These are phyloP conservation scores for Daldinia childiae DNA, from an alignment of 495 filamentous ascomycete species.

Conservation along the genomic window DNA sequence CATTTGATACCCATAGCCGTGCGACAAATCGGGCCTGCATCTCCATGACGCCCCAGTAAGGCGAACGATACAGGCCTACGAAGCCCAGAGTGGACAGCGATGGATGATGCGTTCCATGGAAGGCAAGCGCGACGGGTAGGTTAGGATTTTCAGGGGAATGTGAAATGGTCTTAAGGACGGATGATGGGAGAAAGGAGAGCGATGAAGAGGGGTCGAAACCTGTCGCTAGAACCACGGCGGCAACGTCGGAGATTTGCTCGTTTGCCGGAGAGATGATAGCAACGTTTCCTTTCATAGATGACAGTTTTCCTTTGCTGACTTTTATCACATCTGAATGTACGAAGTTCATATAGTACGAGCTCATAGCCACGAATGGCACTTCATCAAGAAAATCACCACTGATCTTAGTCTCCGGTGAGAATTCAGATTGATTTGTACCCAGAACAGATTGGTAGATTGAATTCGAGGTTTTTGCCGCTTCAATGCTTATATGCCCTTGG, in stretches of 20 bases:
- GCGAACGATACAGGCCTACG: slow-evolving; percentile 85
- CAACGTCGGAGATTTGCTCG: slow-evolving; percentile 63
- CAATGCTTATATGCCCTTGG: slow-evolving; percentile 65
- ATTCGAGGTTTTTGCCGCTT: slow-evolving; percentile 63
- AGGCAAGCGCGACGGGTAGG: slow-evolving; percentile 74
- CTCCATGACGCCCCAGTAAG: slow-evolving; percentile 89
- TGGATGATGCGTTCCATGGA: slow-evolving; percentile 69
- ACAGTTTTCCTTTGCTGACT: slow-evolving; percentile 54
- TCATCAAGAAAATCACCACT: slow-evolving; percentile 44
- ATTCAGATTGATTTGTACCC: slow-evolving; percentile 70
- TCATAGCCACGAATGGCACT: slow-evolving; percentile 72
- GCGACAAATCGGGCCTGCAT: slow-evolving; percentile 79
- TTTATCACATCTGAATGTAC: slow-evolving; percentile 73
- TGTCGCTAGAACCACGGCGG: slow-evolving; percentile 76
- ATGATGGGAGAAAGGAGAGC: slow-evolving; percentile 66
- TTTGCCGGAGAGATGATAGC: slow-evolving; percentile 49
- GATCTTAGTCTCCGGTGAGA: slow-evolving; percentile 51
- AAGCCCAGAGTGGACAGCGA: slow-evolving; percentile 74
- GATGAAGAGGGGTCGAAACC: slow-evolving; percentile 73
- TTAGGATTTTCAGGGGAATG: slow-evolving; percentile 63
- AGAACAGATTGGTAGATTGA: slow-evolving; percentile 63
- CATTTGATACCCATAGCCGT: slow-evolving; percentile 49
- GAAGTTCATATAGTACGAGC: slow-evolving; percentile 75
- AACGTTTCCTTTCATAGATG: slow-evolving; percentile 43
- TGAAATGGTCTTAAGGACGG: slow-evolving; percentile 65